Base-by-base conservation (phyloP, 106 monocot genomes). In the Agapanthus africanus region DNA sequence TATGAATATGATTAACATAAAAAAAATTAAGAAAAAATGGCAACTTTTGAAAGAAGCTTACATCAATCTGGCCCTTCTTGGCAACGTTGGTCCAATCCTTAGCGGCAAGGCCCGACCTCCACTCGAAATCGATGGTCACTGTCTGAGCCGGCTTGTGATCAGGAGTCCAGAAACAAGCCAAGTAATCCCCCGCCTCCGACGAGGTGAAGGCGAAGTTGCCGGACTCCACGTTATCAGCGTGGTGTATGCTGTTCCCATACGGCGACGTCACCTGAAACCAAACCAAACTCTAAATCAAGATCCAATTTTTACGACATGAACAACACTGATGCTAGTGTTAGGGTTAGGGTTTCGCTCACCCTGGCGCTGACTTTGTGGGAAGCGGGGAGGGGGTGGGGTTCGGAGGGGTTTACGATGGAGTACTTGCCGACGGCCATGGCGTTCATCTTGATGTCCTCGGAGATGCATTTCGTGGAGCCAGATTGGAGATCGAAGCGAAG, bases 361-460 rank as follows among this genome's bases (percentile, higher is more conserved):
- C 86, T 70, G 63, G 77, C 86, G 68, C 86, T 88, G 79, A 92
- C 47, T 51, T 62, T 75, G 84, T 97, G 84, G 34, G 88, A 78
- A 6, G 86, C 89, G 25, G 97, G 91, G 63, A 92, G 84, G 68
- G 95, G 88, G 6, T 52, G 39, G 60, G 50, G 39, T 4, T 79
- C 75, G 66, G 67, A 68, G 40, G 91, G 88, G 71, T 84, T 80
- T 68, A 89, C 71, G 69, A 92, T 64, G 73, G 72, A 46, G 82
- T 97, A 97, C 79, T 97, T 97, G 25, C 97, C 97, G 54, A 97
- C 97, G 65, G 82, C 65, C 89, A 97, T 87, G 84, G 92, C 75
- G 74, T 82, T 73, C 65, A 84, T 21, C 73, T 92, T 89, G 82
- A 97, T 85, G 70, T 97, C 97, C 71, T 97, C 92, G 57, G 92